Percentiles rank a stretch among this genome's conserved stretches.
These are phyloP conservation scores for Gentiana dahurica DNA, from an alignment of 257 asterid genomes.

Conservation along the genomic window DNA sequence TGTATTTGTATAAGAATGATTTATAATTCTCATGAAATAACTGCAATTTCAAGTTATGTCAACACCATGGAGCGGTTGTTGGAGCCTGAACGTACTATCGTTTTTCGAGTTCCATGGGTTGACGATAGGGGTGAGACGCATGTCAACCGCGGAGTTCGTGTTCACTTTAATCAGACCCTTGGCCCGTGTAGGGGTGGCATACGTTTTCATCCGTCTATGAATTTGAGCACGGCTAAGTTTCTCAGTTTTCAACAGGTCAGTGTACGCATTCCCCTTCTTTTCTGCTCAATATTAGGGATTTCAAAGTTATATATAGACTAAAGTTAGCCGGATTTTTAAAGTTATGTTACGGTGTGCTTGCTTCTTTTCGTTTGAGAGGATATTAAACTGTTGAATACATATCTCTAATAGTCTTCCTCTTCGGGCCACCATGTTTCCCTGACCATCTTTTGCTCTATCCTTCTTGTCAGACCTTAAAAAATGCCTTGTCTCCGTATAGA, in stretches of 20 bases:
- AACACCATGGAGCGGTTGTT: conserved; percentile 90
- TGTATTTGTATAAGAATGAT: neutral
- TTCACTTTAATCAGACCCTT: conserved; percentile 87
- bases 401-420: neutral
- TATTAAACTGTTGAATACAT: neutral
- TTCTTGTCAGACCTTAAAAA: conserved; percentile 70
- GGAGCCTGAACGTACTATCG: conserved; percentile 85
- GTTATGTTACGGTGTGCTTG: neutral
- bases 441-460: conserved; percentile 17
- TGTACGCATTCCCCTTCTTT: neutral
- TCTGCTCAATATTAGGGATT: too few relatives aligned
- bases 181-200: conserved; percentile 99
- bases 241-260: conserved; percentile 92
- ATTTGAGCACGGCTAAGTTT: conserved; percentile 87
- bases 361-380: neutral
- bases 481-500: conserved; percentile 94
- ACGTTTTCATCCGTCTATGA: conserved; percentile 90
- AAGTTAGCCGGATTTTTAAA: too few relatives aligned
- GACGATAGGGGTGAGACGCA: conserved; percentile 96
- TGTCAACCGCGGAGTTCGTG: conserved; percentile 91
- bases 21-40: conserved; percentile 6
- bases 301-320: too few relatives aligned
- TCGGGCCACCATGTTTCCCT: conserved; percentile 11
- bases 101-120: conserved; percentile 94
- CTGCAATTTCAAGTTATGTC: conserved; percentile 53